Evolutionary conservation across 306 rosid genomes (phyloP), one percentile per base, ranked within the genome.

Genomic region (Glycine tomentella): DNA sequence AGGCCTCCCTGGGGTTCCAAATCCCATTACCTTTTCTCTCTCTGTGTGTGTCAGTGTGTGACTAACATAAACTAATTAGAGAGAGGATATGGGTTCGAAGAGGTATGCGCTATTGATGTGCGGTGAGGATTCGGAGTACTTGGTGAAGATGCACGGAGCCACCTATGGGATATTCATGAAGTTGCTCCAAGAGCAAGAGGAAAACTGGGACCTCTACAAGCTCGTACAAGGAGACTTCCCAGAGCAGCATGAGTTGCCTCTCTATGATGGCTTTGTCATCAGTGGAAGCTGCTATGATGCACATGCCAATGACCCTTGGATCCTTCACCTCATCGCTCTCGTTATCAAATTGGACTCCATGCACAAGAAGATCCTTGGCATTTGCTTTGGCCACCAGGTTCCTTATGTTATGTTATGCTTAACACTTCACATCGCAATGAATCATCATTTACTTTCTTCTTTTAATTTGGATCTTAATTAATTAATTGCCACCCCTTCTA

Each of bases 341-440:
- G 59, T 95, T 11, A 85, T 69, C 67, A 90, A 34, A 14, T 15
- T 95, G n/a, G 75, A 89, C 46, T 69, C 91, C 14, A 69, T 89
- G 82, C 92, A 87, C 78, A 95, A 87, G 17, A 95, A 85, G 1
- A 83, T 93, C 33, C 90, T 95, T 64, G 99, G 97, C 50, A 86
- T 95, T 88, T 95, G 99, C 91, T 93, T 93, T 50, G 96, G 96
- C 25, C 97, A 93, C 64, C 97, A 93, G 96, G 97, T 92, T 3
- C 6, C 44, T 38, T 38, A 25, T 25, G 31, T n/a, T n/a, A n/a
- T n/a, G n/a, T 20, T 20, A 20, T 20, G 20, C 31, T 25, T 25
- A 25, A 25, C 31, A 25, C 31, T 25, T 25, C 31, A 25, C 31
- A 25, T 25, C 31, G 2, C 31, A 1, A 25, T 25, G 2, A 25